Evolutionary conservation across 176 grass and related monocot genomes (phyloP).

Genomic region (Zizania latifolia): DNA sequence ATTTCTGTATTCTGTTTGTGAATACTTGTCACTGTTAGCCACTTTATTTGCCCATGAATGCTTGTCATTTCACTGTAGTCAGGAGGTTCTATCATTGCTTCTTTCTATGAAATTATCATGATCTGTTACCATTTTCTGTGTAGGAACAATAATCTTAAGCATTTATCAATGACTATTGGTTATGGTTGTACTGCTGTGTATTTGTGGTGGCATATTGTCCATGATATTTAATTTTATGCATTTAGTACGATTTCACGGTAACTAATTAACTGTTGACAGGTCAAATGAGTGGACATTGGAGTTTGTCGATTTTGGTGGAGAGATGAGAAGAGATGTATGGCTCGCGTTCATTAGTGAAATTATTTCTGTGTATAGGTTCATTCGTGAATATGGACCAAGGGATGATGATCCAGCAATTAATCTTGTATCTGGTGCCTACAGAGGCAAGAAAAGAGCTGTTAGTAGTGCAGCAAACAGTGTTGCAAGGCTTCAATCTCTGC

Average conservation of each 20-base stretch:
- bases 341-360: constrained; percentile 80
- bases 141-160: constrained; percentile 18
- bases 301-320: constrained; percentile 97
- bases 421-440: constrained; percentile 75
- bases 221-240: neutral
- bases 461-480: constrained; percentile 73
- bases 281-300: constrained; percentile 83
- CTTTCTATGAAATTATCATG: neutral
- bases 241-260: constrained; percentile 14
- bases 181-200: neutral
- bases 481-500: constrained; percentile 90
- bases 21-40: neutral
- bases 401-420: constrained; percentile 72
- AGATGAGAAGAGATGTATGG: constrained; percentile 92
- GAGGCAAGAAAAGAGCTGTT: constrained; percentile 72
- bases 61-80: neutral
- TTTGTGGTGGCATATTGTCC: neutral
- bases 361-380: constrained; percentile 78
- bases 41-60: neutral
- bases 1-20: neutral
- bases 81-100: constrained; percentile 5
- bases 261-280: constrained; percentile 42
- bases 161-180: neutral
- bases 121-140: neutral
- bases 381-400: constrained; percentile 69